A percentile compares a stretch with the other conserved stretches of the same genome.
Evolutionary conservation across 2,329 filamentous ascomycete species (phyloP).

Genomic region (Rosellinia necatrix): DNA sequence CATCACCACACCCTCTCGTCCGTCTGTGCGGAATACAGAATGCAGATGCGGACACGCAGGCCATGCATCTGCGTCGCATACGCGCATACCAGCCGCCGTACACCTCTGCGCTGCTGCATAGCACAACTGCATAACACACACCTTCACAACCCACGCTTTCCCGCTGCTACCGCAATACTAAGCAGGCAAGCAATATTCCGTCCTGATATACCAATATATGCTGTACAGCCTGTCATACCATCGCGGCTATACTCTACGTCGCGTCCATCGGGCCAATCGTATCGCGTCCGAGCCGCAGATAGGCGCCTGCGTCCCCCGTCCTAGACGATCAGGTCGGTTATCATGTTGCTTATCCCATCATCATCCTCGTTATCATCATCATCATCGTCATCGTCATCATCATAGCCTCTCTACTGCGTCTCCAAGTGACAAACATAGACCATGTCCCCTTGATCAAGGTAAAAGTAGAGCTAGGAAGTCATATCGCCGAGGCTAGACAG

Average conservation of each 20-base stretch:
- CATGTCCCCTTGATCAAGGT: neutral
- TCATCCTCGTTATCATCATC: too few relatives aligned
- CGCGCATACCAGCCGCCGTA: neutral
- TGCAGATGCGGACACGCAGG: slow-evolving; percentile 10
- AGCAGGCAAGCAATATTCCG: slow-evolving; percentile 22
- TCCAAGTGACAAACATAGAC: slow-evolving; percentile 23
- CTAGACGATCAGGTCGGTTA: neutral
- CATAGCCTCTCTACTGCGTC: slow-evolving; percentile 15
- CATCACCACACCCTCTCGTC: neutral
- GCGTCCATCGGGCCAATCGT: slow-evolving; percentile 18
- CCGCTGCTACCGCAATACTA: neutral
- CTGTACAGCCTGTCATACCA: slow-evolving; percentile 26
- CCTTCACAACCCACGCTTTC: neutral
- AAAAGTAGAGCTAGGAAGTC: slow-evolving; percentile 1
- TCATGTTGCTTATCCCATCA: slow-evolving; percentile 14
- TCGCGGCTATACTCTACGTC: slow-evolving; percentile 26
- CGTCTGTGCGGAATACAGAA: neutral
- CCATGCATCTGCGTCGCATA: slow-evolving; percentile 14
- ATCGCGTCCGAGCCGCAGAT: slow-evolving; percentile 16
- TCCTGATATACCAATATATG: slow-evolving; percentile 21
- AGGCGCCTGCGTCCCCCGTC: slow-evolving; percentile 15
- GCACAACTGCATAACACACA: neutral
- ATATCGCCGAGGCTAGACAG: neutral
- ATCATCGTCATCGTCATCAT: too few relatives aligned
- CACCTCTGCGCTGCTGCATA: too few relatives aligned